A percentile compares a stretch with the other conserved stretches of the same genome.
Evolutionary conservation across 129 eudicot species (phyloP).

Genomic region (Artemisia annua): DNA sequence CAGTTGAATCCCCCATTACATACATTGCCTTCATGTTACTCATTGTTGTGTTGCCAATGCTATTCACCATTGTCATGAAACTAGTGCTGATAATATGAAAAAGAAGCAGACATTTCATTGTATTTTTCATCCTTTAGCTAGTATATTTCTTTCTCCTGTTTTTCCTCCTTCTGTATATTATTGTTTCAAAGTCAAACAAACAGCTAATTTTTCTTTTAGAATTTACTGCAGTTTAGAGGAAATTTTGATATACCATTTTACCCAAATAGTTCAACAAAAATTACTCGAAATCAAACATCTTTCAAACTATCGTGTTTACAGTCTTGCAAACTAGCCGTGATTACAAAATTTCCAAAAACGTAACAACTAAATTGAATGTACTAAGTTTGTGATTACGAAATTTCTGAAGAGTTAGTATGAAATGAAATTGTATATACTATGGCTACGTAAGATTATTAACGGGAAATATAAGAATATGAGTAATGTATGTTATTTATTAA

Average conservation of each 20-base stretch:
- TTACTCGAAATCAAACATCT: too few species aligned
- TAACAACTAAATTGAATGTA: too few species aligned
- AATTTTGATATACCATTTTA: neutral
- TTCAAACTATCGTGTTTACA: too few species aligned
- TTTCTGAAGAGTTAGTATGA: too few species aligned
- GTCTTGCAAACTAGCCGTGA: too few species aligned
- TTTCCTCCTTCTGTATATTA: neutral
- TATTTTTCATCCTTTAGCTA: conserved; percentile 2
- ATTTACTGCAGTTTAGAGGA: neutral
- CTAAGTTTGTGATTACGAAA: too few species aligned
- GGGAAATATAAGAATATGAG: neutral
- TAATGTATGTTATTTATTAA: neutral
- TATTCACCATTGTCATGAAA: conserved; percentile 12
- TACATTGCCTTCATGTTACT: conserved; percentile 47
- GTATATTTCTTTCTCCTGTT: neutral
- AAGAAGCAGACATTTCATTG: conserved; percentile 25
- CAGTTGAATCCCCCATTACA: conserved; percentile 68
- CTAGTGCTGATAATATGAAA: conserved; percentile 21
- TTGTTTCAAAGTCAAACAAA: conserved; percentile 7
- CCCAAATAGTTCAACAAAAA: too few species aligned
- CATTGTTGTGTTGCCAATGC: conserved; percentile 14
- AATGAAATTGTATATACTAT: too few species aligned
- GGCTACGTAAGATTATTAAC: too few species aligned
- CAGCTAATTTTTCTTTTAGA: neutral
- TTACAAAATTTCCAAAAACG: too few species aligned